Conservation (phyloP, 169 alveolate species). For the Perkinsus marinus region DNA sequence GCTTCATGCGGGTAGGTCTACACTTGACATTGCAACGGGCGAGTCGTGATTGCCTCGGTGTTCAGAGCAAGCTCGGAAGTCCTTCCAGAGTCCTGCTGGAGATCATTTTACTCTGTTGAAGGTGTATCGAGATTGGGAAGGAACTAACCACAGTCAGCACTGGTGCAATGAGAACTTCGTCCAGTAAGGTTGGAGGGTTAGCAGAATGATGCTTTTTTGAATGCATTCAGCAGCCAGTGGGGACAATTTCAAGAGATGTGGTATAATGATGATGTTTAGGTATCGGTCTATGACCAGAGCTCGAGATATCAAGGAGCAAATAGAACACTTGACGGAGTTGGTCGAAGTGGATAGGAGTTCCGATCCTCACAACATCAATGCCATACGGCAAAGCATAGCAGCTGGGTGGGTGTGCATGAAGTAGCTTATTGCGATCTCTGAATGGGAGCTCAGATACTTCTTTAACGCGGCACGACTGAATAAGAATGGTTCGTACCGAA, state of each 20-base stretch:
- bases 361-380: not conserved
- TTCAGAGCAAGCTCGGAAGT: not conserved
- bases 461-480: conserved; percentile 75
- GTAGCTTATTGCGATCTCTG: not conserved
- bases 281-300: conserved; percentile 84
- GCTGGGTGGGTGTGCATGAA: not conserved
- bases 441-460: not conserved
- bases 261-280: too few relatives aligned
- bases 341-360: conserved; percentile 53
- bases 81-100: conserved; percentile 70
- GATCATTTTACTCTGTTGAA: conserved; percentile 91
- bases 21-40: too few relatives aligned
- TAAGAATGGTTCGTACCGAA: conserved; percentile 73
- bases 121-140: conserved; percentile 95
- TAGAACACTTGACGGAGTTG: conserved; percentile 64
- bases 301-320: conserved; percentile 91
- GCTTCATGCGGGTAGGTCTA: conserved; percentile 61
- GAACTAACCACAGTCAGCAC: conserved; percentile 53
- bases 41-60: not conserved
- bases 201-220: too few relatives aligned
- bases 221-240: too few relatives aligned
- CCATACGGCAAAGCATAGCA: not conserved
- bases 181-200: conserved; percentile 52
- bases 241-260: too few relatives aligned
- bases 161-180: conserved; percentile 96